Percentiles rank a stretch among this genome's conserved stretches.
phyloP scores from a whole-genome alignment of 345 rosid genomes.

The Lepidium didymum region DNA sequence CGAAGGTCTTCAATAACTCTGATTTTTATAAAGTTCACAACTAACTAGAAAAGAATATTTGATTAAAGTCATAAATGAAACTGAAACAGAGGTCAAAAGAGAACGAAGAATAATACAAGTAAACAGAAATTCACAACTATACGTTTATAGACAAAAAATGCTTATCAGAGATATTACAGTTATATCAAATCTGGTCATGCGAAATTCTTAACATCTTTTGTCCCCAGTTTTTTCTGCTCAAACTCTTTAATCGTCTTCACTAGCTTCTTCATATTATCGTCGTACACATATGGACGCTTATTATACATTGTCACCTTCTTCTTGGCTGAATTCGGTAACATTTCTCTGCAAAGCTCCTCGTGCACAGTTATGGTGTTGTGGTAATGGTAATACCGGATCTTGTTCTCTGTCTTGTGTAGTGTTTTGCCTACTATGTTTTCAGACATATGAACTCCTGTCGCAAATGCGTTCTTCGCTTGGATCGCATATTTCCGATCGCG shows the following conservation, averaged over 20 bases:
- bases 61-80: constrained; percentile 28
- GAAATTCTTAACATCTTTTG: constrained; percentile 4
- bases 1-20: neutral
- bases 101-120: constrained; percentile 12
- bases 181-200: constrained; percentile 8
- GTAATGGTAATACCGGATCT: constrained; percentile 76
- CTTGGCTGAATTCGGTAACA: constrained; percentile 47
- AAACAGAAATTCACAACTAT: constrained; percentile 13
- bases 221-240: constrained; percentile 39
- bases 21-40: neutral
- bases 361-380: constrained; percentile 58
- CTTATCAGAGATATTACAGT: neutral
- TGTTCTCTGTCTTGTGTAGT: constrained; percentile 65
- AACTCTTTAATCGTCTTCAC: constrained; percentile 48
- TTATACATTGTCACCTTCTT: constrained; percentile 40
- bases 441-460: constrained; percentile 92
- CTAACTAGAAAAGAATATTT: neutral
- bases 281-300: constrained; percentile 61
- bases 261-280: constrained; percentile 67
- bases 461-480: constrained; percentile 74
- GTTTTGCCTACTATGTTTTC: constrained; percentile 74
- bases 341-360: constrained; percentile 61
- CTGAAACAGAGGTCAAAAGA: constrained; percentile 1
- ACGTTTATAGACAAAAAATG: constrained; percentile 30
- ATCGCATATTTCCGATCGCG: constrained; percentile 85